A percentile compares a stretch with the other conserved stretches of the same genome.
Evolutionary conservation across 2,329 filamentous ascomycete genomes (phyloP).

Genomic region (Cercospora citrullina): DNA sequence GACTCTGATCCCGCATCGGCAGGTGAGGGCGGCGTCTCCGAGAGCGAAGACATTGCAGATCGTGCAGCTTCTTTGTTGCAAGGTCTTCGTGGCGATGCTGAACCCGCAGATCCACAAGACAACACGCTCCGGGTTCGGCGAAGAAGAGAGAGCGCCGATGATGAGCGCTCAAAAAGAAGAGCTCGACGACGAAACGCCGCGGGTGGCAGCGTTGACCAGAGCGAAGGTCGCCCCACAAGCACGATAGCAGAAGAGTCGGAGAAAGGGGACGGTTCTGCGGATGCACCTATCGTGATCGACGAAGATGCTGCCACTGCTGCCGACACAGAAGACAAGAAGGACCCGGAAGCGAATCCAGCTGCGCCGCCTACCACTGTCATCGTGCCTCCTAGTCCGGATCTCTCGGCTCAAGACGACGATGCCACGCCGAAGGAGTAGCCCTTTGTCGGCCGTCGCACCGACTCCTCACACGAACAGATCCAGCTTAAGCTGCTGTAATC

Average conservation of each 20-base stretch:
- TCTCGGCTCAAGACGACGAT: slow-evolving; percentile 11
- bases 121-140: slow-evolving; percentile 58
- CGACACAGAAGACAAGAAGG: not conserved
- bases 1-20: slow-evolving; percentile 37
- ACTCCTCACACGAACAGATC: not conserved
- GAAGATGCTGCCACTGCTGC: not conserved
- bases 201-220: slow-evolving; percentile 36
- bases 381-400: slow-evolving; percentile 18
- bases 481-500: slow-evolving; percentile 4
- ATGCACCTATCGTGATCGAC: slow-evolving; percentile 11
- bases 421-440: slow-evolving; percentile 9
- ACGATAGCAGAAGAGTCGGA: slow-evolving; percentile 38
- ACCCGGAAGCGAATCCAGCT: not conserved
- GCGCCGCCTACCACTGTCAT: slow-evolving; percentile 17
- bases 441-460: not conserved
- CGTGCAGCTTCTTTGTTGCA: slow-evolving; percentile 81
- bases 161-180: slow-evolving; percentile 69
- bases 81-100: slow-evolving; percentile 69
- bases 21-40: slow-evolving; percentile 35
- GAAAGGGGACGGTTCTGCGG: slow-evolving; percentile 12
- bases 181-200: slow-evolving; percentile 50
- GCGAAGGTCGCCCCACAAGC: slow-evolving; percentile 35
- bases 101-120: slow-evolving; percentile 25
- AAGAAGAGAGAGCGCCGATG: slow-evolving; percentile 73
- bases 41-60: slow-evolving; percentile 75